Conservation (phyloP, 768 basidiomycete species). For the Goffeauzyma gilvescens region DNA sequence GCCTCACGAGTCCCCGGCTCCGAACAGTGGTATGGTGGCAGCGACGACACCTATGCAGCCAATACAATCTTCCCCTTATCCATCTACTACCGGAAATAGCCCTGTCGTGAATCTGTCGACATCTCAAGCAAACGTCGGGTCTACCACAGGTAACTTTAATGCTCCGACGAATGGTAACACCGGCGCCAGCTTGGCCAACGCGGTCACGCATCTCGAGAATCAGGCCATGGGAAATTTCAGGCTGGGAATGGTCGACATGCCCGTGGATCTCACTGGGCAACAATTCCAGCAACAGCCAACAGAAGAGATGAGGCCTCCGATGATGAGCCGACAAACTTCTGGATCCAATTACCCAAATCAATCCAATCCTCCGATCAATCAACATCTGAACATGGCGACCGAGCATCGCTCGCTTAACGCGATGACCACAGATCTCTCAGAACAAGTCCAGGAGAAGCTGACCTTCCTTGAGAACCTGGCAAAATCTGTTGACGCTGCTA, state of each 20-base stretch:
- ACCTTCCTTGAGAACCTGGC: conserved; percentile 25
- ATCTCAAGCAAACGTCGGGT: not conserved
- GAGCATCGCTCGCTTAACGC: too few relatives aligned
- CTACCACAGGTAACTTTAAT: too few relatives aligned
- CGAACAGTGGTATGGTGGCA: not conserved
- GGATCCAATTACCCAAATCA: too few relatives aligned
- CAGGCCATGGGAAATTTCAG: conserved; percentile 4
- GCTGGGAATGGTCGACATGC: not conserved
- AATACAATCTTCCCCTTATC: not conserved
- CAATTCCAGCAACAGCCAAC: not conserved
- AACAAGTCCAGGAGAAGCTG: conserved; percentile 25
- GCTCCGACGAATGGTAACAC: not conserved
- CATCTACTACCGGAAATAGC: not conserved
- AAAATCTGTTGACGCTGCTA: conserved; percentile 22
- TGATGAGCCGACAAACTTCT: too few relatives aligned
- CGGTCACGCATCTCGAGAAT: conserved; percentile 6
- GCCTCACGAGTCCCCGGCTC: not conserved
- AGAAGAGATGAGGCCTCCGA: conserved; percentile 1
- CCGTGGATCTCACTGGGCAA: conserved; percentile 6
- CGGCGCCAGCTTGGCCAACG: not conserved
- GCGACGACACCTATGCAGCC: not conserved
- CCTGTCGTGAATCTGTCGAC: not conserved
- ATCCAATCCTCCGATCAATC: conserved; percentile 5
- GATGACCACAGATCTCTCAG: conserved; percentile 17
- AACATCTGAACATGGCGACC: not conserved